Conservation (phyloP, 345 rosid species). For the Murraya koenigii region DNA sequence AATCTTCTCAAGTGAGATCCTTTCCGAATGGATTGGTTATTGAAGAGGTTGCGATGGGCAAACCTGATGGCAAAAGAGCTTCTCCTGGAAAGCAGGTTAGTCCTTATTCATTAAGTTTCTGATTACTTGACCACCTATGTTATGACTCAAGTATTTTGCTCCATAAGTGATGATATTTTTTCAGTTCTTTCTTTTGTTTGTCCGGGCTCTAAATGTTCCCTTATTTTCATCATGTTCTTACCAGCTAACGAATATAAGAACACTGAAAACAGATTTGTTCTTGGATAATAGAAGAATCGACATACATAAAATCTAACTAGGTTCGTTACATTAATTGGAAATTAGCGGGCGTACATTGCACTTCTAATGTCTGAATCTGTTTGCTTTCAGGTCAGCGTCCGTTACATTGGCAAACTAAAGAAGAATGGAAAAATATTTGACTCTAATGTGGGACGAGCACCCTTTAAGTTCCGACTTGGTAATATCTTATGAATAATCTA, state of each 20-base stretch:
- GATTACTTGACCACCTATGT: background rate
- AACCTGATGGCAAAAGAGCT: conserved; percentile 88
- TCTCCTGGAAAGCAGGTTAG: conserved; percentile 71
- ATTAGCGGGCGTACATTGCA: background rate
- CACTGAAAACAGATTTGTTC: background rate
- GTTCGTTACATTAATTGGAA: background rate
- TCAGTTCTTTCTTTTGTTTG: background rate
- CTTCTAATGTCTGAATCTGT: background rate
- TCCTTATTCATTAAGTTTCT: background rate
- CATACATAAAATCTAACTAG: background rate
- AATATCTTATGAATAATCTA: conserved; percentile 4
- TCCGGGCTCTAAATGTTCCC: background rate
- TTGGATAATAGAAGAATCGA: background rate
- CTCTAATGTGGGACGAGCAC: conserved; percentile 73
- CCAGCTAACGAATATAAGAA: background rate
- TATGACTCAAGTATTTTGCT: too few relatives aligned
- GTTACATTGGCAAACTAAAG: conserved; percentile 85
- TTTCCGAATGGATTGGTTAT: conserved; percentile 82
- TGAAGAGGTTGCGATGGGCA: conserved; percentile 83
- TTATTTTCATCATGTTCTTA: background rate
- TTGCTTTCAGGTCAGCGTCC: conserved; percentile 68
- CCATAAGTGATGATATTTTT: background rate
- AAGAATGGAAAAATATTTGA: conserved; percentile 84
- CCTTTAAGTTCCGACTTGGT: conserved; percentile 90
- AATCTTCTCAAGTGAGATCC: conserved; percentile 65